Percentiles rank a stretch among this genome's conserved stretches.
Evolutionary conservation across 768 basidiomycete genomes (phyloP).

Genomic region (Mycena belliarum): DNA sequence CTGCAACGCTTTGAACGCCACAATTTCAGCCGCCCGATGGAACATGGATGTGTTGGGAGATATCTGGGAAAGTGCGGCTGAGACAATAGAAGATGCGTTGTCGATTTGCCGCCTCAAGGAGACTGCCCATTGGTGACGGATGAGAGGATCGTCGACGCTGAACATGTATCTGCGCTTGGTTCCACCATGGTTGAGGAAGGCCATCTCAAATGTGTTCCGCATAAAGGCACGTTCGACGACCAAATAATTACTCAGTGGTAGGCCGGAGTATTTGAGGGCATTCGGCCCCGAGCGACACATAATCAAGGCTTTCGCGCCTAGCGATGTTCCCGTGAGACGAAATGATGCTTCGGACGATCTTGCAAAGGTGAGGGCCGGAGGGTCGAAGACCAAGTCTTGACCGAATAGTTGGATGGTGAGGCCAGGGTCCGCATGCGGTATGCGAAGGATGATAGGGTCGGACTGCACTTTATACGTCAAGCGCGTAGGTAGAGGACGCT

Average conservation of each 20-base stretch:
- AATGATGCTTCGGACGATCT: slow-evolving; percentile 84
- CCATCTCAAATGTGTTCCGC: slow-evolving; percentile 93
- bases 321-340: slow-evolving; percentile 81
- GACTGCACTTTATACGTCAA: slow-evolving; percentile 89
- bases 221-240: slow-evolving; percentile 91
- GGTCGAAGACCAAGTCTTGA: slow-evolving; percentile 87
- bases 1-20: slow-evolving; percentile 82
- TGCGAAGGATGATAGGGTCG: slow-evolving; percentile 82
- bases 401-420: slow-evolving; percentile 84
- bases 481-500: slow-evolving; percentile 71
- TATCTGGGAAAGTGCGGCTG: slow-evolving; percentile 34
- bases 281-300: slow-evolving; percentile 84
- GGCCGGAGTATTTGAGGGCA: slow-evolving; percentile 77
- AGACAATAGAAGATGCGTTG: slow-evolving; percentile 34
- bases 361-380: slow-evolving; percentile 76
- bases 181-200: slow-evolving; percentile 71
- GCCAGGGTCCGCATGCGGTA: slow-evolving; percentile 82
- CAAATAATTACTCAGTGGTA: slow-evolving; percentile 78
- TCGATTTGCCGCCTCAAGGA: slow-evolving; percentile 71
- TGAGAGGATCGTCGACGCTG: slow-evolving; percentile 79
- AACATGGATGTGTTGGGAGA: slow-evolving; percentile 47
- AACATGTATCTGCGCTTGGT: slow-evolving; percentile 91
- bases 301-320: slow-evolving; percentile 82
- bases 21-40: slow-evolving; percentile 66
- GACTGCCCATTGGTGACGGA: slow-evolving; percentile 73